Evolutionary conservation across 768 basidiomycete genomes (phyloP).

Genomic region (Scleroderma bovista): DNA sequence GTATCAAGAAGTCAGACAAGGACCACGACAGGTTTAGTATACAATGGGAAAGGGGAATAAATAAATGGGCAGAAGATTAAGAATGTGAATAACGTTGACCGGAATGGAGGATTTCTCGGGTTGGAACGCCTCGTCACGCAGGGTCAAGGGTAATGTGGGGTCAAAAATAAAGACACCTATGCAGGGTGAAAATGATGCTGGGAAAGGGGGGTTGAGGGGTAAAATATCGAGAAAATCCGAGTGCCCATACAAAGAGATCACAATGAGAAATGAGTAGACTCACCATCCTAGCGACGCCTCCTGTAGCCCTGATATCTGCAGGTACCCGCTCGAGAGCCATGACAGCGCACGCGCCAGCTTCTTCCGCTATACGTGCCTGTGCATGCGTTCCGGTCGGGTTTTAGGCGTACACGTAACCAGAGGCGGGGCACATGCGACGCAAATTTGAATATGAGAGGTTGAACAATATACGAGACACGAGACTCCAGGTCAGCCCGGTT

Average conservation of each 20-base stretch:
- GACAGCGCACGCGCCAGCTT: constrained; percentile 95
- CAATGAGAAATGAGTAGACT: constrained; percentile 15
- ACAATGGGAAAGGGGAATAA: neutral
- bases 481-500: neutral
- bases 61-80: neutral
- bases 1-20: neutral
- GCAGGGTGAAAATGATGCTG: too few relatives aligned
- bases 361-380: constrained; percentile 93
- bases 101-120: too few relatives aligned
- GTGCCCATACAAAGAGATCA: neutral
- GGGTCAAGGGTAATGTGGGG: neutral
- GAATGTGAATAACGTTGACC: neutral
- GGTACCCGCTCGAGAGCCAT: constrained; percentile 97
- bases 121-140: neutral
- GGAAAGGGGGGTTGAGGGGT: too few relatives aligned
- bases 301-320: constrained; percentile 86
- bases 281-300: constrained; percentile 96
- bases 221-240: neutral
- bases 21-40: too few relatives aligned
- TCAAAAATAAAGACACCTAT: too few relatives aligned
- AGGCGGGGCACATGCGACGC: constrained; percentile 5
- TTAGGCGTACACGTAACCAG: neutral
- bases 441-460: constrained; percentile 9
- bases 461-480: neutral
- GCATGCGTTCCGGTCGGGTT: neutral